Base-by-base conservation (phyloP, 2,329 filamentous ascomycete genomes). In the Phaeosphaeria sp. region DNA sequence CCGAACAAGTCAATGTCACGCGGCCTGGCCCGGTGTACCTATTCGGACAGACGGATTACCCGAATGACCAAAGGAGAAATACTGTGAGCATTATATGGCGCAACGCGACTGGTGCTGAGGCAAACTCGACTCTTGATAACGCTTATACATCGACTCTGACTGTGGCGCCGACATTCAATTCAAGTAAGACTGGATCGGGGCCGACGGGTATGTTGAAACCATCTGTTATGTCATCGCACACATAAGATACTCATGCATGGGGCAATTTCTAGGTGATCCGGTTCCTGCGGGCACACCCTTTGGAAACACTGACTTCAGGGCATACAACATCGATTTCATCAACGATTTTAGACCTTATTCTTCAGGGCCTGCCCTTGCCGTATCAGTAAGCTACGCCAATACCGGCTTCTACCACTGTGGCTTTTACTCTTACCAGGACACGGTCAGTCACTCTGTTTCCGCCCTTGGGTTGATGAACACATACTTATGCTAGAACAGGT, bases 361-460 rank as follows among this genome's bases (percentile, higher is more conserved):
- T 1, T 80, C 80, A 36, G 87, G 87, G 0, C 88, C 87, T 0
- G 80, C 83, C 3, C 81, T 89, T 42, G 87, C 88, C 0, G 67
- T 90, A 6, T 85, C 83, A 18, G 80, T 89, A 5, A 85, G 84
- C 60, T 83, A 85, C 46, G 87, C 88, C 0, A 90, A 90, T 68
- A 83, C 86, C 0, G 86, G 87, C 0, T 90, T 90, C 69, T 90
- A 90, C 69, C 84, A 84, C 47, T 87, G 85, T 47, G 85, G 87
- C 0, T 85, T 90, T 65, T 87, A 88, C 67, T 87, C 84, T 56
- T 90, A 87, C 66, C 88, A 90, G 74, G 88, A 90, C 60, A 90
- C 88, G 7, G 85, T 90, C 47, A 55, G 58, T 11, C 33, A 33
- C 5, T 10, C 6, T 5, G 11, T 39, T 27, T 23, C 11, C 3